Conservation (phyloP, 75 land plant genomes). For the Gnetum montanum region DNA sequence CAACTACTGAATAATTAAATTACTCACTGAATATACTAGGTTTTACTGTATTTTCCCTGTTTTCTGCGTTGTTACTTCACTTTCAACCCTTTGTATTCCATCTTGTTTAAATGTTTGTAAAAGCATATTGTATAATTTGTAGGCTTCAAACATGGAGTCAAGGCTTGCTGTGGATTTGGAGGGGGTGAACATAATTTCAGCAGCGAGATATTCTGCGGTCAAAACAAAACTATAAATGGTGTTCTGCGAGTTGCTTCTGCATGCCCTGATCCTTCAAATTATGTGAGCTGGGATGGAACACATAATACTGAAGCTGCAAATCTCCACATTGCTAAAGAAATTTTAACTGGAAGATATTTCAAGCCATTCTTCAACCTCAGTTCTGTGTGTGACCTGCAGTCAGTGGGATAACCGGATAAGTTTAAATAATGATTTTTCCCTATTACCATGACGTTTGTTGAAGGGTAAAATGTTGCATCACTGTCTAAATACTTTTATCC, state of each 20-base stretch:
- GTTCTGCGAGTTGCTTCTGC: slow-evolving; percentile 23
- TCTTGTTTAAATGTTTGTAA: not conserved
- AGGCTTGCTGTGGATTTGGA: slow-evolving; percentile 74
- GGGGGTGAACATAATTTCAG: slow-evolving; percentile 64
- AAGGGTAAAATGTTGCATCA: no score
- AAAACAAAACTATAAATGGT: slow-evolving; percentile 34
- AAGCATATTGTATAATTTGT: slow-evolving; percentile 1
- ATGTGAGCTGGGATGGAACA: slow-evolving; percentile 90
- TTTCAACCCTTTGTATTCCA: not conserved
- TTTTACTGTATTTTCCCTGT: no score
- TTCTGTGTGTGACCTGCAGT: slow-evolving; percentile 35
- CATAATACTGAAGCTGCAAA: slow-evolving; percentile 78
- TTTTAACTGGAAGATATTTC: slow-evolving; percentile 50
- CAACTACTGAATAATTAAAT: no score
- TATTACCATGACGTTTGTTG: no score
- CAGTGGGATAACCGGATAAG: slow-evolving; percentile 43
- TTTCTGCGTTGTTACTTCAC: not conserved
- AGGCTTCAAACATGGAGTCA: slow-evolving; percentile 56
- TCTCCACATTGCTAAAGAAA: slow-evolving; percentile 33
- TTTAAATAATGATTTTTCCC: no score
- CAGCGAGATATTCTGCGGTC: slow-evolving; percentile 36
- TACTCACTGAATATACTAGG: no score
- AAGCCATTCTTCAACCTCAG: slow-evolving; percentile 54
- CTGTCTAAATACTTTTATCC: no score
- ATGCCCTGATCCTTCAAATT: slow-evolving; percentile 52